Evolutionary conservation across 352 stramenopile species (phyloP).

Genomic region (Phytophthora idaei): DNA sequence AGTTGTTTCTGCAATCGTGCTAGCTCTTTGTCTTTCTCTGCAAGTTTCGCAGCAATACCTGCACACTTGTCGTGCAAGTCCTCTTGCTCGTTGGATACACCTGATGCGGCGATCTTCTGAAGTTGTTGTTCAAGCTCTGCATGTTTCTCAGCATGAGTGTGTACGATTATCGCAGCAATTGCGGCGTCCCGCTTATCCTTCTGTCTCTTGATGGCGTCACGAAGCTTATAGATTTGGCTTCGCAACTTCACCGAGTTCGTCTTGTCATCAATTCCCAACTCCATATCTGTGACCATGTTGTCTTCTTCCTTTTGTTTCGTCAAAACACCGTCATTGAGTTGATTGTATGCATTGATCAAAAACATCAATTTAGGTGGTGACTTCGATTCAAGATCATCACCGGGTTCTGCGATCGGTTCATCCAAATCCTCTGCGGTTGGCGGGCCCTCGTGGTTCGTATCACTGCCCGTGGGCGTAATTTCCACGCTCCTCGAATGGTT

Average conservation of each 20-base stretch:
- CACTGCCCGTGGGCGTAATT: constrained; percentile 25
- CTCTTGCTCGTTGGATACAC: not conserved
- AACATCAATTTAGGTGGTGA: not conserved
- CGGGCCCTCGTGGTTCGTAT: constrained; percentile 7
- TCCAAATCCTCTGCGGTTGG: not conserved
- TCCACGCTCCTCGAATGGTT: constrained; percentile 14
- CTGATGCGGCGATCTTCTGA: not conserved
- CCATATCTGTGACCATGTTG: constrained; percentile 20
- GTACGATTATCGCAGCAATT: constrained; percentile 39
- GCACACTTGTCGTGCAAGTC: constrained; percentile 25
- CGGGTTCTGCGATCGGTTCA: not conserved
- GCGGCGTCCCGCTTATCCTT: constrained; percentile 34
- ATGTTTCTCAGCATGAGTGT: not conserved
- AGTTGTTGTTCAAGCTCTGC: constrained; percentile 9
- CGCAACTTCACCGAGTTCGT: constrained; percentile 20
- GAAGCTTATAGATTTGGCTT: constrained; percentile 34
- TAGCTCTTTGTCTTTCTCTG: constrained; percentile 26
- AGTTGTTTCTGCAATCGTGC: constrained; percentile 23
- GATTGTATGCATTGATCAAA: constrained; percentile 31
- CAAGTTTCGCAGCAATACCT: constrained; percentile 22
- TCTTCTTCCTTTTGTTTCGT: constrained; percentile 39
- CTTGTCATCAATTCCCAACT: constrained; percentile 24
- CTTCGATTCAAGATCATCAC: constrained; percentile 4
- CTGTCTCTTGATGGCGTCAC: constrained; percentile 31
- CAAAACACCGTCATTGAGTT: constrained; percentile 32